Evolutionary conservation across 805 yeast genomes (phyloP).

Genomic region (Naumovozyma dairenensis): DNA sequence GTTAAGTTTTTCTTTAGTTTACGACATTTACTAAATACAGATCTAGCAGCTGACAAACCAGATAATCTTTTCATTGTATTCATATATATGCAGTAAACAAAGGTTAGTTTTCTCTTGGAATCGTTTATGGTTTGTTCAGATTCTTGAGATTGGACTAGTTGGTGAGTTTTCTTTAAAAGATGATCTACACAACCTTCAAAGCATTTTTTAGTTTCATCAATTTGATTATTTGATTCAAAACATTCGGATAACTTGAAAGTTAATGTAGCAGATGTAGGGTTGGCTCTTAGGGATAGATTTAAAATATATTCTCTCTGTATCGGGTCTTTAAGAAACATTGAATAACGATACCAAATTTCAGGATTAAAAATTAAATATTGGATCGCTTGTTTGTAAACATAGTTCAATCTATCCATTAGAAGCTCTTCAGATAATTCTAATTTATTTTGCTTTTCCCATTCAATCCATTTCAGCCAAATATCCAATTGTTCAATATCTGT

Average conservation of each 20-base stretch:
- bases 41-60: slow-evolving; percentile 66
- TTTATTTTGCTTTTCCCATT: slow-evolving; percentile 68
- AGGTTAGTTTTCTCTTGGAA: slow-evolving; percentile 36
- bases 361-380: slow-evolving; percentile 24
- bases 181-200: slow-evolving; percentile 43
- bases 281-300: slow-evolving; percentile 45
- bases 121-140: slow-evolving; percentile 4
- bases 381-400: slow-evolving; percentile 63
- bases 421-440: slow-evolving; percentile 45
- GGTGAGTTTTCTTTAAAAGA: slow-evolving; percentile 29
- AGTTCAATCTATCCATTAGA: slow-evolving; percentile 49
- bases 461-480: slow-evolving; percentile 66
- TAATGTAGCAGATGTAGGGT: slow-evolving; percentile 61
- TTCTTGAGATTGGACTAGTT: slow-evolving; percentile 4
- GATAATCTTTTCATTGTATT: slow-evolving; percentile 55
- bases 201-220: slow-evolving; percentile 39
- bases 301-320: slow-evolving; percentile 30
- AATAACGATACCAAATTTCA: slow-evolving; percentile 33
- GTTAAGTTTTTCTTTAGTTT: slow-evolving; percentile 47
- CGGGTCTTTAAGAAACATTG: slow-evolving; percentile 23
- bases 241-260: slow-evolving; percentile 59
- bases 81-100: slow-evolving; percentile 62
- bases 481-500: slow-evolving; percentile 32
- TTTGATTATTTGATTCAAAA: slow-evolving; percentile 49
- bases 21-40: slow-evolving; percentile 60